Base-by-base conservation (phyloP, 768 basidiomycete genomes). In the Mycena olivaceomarginata region DNA sequence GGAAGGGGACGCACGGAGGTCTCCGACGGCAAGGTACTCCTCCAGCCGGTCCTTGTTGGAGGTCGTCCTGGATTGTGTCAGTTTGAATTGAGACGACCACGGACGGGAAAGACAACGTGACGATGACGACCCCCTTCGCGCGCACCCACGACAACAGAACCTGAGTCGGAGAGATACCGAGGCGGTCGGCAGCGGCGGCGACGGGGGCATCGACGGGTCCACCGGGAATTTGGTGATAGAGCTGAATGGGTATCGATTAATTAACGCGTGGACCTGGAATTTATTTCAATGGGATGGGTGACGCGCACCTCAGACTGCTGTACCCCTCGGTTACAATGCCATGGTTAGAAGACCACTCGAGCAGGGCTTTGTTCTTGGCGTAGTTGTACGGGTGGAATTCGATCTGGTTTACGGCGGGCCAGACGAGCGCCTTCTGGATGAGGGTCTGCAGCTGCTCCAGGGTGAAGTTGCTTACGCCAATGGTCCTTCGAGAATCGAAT, bases 381-480 rank as follows among this genome's bases (percentile, higher is more conserved):
- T 89, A 89, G 77, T 90, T 91, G 82, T 92, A 92, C 6, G 91
- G 90, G 78, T 90, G 88, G 69, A 92, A 83, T 25, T 80, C 77
- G 46, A 91, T 89, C 87, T 91, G 77, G 60, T 75, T 76, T 48
- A 78, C 77, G 6, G 74, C 88, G 0, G 90, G 88, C 69, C 83
- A 84, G 74, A 87, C 83, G 72, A 83, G 89, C 84, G 82, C 60
- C 83, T 76, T 76, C 83, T 88, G 39, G 86, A 86, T 41, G 86
- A 89, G 76, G 88, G 77, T 74, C 90, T 89, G 79, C 86, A 82
- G 76, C 89, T 79, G 62, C 86, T 67, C 43, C 0, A 79, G 53
- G 51, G 70, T 43, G 72, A 78, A 80, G 53, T 94, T 94, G 89
- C 90, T 91, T 37, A 94, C 87, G 62, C 93, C 93, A 57, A 94